A percentile compares a stretch with the other conserved stretches of the same genome.
Conservation (phyloP, 352 stramenopile genomes). For the Phytophthora citricola region DNA sequence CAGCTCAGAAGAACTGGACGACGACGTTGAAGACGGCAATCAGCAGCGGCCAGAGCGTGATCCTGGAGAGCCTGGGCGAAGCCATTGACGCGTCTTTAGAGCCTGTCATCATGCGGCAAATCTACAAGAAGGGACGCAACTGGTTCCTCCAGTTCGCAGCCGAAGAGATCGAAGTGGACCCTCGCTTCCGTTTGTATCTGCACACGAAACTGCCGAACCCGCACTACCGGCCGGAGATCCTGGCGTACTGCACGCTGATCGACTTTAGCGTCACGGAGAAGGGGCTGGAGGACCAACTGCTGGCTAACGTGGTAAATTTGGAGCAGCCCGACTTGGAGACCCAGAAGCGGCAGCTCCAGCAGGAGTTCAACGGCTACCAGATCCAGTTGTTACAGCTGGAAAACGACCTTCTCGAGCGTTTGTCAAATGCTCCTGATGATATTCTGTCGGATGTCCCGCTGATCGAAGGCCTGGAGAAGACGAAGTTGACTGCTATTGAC, state of each 20-base stretch:
- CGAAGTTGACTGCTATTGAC: slow-evolving; percentile 90
- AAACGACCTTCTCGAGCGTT: slow-evolving; percentile 87
- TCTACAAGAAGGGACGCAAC: slow-evolving; percentile 89
- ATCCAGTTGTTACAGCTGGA: slow-evolving; percentile 92
- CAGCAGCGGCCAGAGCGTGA: slow-evolving; percentile 76
- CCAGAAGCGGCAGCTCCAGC: slow-evolving; percentile 87
- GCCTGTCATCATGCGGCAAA: slow-evolving; percentile 88
- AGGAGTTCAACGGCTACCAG: slow-evolving; percentile 94
- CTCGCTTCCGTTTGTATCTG: slow-evolving; percentile 87
- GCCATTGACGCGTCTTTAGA: slow-evolving; percentile 89
- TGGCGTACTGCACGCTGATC: slow-evolving; percentile 93
- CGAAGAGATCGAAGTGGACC: slow-evolving; percentile 92
- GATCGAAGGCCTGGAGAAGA: slow-evolving; percentile 93
- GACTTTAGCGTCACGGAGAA: slow-evolving; percentile 95
- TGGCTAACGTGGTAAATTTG: slow-evolving; percentile 90
- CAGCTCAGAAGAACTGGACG: slow-evolving; percentile 80
- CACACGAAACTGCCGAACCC: slow-evolving; percentile 94
- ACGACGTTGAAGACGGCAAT: slow-evolving; percentile 82
- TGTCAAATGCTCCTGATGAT: slow-evolving; percentile 93
- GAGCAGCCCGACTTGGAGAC: slow-evolving; percentile 91
- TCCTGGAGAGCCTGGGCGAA: slow-evolving; percentile 92
- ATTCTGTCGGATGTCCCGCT: slow-evolving; percentile 92
- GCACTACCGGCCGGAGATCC: slow-evolving; percentile 93
- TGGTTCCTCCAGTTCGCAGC: slow-evolving; percentile 90
- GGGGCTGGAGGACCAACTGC: slow-evolving; percentile 90